phyloP scores from a whole-genome alignment of 2,329 filamentous ascomycete genomes.

The Phialocephala subalpina region DNA sequence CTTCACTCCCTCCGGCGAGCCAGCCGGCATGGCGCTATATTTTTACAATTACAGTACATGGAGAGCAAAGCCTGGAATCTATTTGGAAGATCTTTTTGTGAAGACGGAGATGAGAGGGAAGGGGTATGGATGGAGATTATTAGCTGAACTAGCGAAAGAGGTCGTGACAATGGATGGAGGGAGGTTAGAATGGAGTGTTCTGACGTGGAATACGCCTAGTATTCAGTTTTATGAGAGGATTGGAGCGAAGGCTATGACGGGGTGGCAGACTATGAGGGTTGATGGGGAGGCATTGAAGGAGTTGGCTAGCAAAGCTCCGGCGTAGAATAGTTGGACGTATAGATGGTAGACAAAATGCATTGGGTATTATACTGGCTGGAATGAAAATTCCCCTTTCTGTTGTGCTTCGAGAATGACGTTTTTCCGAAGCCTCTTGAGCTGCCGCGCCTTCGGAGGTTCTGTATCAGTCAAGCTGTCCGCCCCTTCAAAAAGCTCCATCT shows the following conservation, averaged over 20 bases:
- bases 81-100: slow-evolving; percentile 94
- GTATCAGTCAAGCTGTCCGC: background rate
- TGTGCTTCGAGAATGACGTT: background rate
- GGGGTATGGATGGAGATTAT: slow-evolving; percentile 81
- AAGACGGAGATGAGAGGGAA: slow-evolving; percentile 72
- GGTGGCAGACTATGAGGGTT: slow-evolving; percentile 80
- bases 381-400: background rate
- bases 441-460: background rate
- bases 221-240: slow-evolving; percentile 82
- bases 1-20: slow-evolving; percentile 53
- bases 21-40: slow-evolving; percentile 84
- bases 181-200: slow-evolving; percentile 87
- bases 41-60: slow-evolving; percentile 98
- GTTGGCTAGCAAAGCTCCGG: slow-evolving; percentile 52
- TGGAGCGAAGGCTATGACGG: slow-evolving; percentile 71
- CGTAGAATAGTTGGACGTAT: background rate
- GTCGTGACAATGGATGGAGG: slow-evolving; percentile 75
- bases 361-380: background rate
- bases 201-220: slow-evolving; percentile 93
- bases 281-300: slow-evolving; percentile 70
- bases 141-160: slow-evolving; percentile 82
- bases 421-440: background rate
- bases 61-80: slow-evolving; percentile 86
- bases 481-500: slow-evolving; percentile 58
- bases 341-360: slow-evolving; percentile 10